These are phyloP conservation scores for Scytalidium sp. DNA, from an alignment of 2,329 filamentous ascomycete genomes.

Conservation along the genomic window DNA sequence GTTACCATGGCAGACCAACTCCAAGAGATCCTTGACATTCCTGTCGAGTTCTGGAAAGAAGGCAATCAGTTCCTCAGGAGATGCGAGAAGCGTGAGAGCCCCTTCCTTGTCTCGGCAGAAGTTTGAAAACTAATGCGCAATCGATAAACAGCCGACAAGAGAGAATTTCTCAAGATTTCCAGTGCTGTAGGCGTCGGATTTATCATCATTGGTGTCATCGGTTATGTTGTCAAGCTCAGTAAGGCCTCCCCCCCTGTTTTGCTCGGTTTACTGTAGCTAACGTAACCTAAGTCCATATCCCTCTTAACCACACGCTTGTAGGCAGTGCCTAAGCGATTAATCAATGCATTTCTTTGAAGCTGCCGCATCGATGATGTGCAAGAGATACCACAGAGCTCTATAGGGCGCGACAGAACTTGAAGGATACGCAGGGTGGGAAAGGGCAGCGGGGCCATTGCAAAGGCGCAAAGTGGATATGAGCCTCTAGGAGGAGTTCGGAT, in stretches of 20 bases:
- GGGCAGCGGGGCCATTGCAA: too few species aligned
- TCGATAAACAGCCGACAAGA: constrained; percentile 43
- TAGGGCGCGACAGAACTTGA: too few species aligned
- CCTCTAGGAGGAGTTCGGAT: too few species aligned
- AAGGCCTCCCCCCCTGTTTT: constrained; percentile 24
- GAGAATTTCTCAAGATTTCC: constrained; percentile 51
- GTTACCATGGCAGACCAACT: constrained; percentile 62
- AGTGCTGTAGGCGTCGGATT: constrained; percentile 66
- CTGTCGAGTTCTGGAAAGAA: constrained; percentile 62
- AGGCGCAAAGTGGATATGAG: too few species aligned
- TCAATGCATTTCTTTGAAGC: too few species aligned
- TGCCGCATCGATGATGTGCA: too few species aligned
- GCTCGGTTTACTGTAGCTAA: constrained; percentile 1
- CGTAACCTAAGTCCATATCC: constrained; percentile 55
- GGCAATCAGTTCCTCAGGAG: constrained; percentile 60
- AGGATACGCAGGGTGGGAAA: too few species aligned
- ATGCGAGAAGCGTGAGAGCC: constrained; percentile 57
- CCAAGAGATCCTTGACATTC: constrained; percentile 68
- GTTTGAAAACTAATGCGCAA: constrained; percentile 31
- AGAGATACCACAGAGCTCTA: too few species aligned
- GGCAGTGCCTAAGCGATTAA: constrained; percentile 52
- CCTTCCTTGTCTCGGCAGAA: not conserved
- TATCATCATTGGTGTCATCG: constrained; percentile 67
- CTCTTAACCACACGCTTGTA: constrained; percentile 68
- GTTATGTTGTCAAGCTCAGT: constrained; percentile 70